Conservation (phyloP, 495 filamentous ascomycete genomes). For the Hypomontagnella submonticulosa region DNA sequence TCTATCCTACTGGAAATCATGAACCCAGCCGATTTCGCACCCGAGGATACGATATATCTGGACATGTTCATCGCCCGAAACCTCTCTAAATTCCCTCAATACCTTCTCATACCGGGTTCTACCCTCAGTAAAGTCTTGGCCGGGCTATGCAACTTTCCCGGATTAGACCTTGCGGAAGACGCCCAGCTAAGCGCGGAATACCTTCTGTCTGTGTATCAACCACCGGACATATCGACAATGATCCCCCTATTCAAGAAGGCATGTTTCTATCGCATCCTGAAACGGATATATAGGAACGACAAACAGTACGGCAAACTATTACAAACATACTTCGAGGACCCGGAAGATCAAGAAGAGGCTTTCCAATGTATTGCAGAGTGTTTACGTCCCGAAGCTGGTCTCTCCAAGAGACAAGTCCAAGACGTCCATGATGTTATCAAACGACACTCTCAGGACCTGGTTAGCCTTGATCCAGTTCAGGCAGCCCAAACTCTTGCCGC, state of each 20-base stretch:
- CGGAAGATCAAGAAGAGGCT: conserved; percentile 73
- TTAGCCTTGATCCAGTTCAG: conserved; percentile 72
- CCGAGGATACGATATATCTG: conserved; percentile 90
- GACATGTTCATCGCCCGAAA: conserved; percentile 99
- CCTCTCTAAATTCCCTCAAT: conserved; percentile 95
- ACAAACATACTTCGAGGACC: conserved; percentile 86
- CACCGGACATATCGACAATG: conserved; percentile 78
- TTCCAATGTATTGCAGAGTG: conserved; percentile 87
- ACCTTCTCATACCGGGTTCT: conserved; percentile 88
- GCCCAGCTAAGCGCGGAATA: conserved; percentile 97
- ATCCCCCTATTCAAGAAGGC: conserved; percentile 83
- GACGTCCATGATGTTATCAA: conserved; percentile 80
- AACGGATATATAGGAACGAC: conserved; percentile 84
- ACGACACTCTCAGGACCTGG: conserved; percentile 72
- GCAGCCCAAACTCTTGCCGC: conserved; percentile 76
- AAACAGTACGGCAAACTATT: conserved; percentile 83
- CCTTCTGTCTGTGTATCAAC: conserved; percentile 90
- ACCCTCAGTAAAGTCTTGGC: conserved; percentile 82
- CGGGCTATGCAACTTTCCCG: conserved; percentile 86
- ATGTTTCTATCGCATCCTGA: conserved; percentile 91
- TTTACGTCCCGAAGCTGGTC: conserved; percentile 73
- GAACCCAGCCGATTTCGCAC: conserved; percentile 73
- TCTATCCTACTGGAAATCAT: conserved; percentile 91
- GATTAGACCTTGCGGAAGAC: conserved; percentile 84
- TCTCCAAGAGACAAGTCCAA: conserved; percentile 77